Evolutionary conservation across 345 rosid species (phyloP).

Genomic region (Gossypium mustelinum): DNA sequence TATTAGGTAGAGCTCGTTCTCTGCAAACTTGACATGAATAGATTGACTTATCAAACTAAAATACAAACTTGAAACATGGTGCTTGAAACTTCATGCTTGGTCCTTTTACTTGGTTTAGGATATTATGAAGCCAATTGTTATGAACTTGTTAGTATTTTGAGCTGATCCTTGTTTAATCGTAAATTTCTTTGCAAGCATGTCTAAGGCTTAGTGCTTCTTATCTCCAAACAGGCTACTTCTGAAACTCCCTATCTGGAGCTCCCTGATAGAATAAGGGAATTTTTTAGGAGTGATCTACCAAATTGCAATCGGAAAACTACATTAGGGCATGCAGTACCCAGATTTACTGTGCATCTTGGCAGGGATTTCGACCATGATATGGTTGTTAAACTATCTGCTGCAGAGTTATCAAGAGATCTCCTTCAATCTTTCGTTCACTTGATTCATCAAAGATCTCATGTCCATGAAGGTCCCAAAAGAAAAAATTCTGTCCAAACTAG

Average conservation of each 20-base stretch:
- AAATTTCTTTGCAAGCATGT: background rate
- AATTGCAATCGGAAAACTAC: slow-evolving; percentile 35
- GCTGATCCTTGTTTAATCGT: background rate
- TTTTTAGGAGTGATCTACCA: slow-evolving; percentile 57
- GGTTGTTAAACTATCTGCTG: slow-evolving; percentile 57
- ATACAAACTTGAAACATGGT: background rate
- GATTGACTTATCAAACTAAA: background rate
- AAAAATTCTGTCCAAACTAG: slow-evolving; percentile 23
- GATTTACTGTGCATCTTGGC: slow-evolving; percentile 55
- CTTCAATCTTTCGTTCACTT: slow-evolving; percentile 61
- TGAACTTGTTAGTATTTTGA: background rate
- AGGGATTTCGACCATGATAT: slow-evolving; percentile 47
- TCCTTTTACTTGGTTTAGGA: background rate
- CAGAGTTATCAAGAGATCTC: slow-evolving; percentile 59
- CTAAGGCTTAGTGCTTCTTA: slow-evolving; percentile 7
- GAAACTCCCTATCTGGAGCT: slow-evolving; percentile 53
- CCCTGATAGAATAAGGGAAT: slow-evolving; percentile 59
- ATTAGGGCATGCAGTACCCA: slow-evolving; percentile 49
- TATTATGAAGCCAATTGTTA: background rate
- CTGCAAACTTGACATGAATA: background rate
- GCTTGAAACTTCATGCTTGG: background rate
- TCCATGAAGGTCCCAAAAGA: slow-evolving; percentile 25
- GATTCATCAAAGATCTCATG: slow-evolving; percentile 58
- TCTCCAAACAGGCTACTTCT: slow-evolving; percentile 77
- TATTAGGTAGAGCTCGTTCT: background rate